Evolutionary conservation across 2,329 filamentous ascomycete genomes (phyloP), one percentile per base, ranked within the genome.

Genomic region (Phoma sp.): DNA sequence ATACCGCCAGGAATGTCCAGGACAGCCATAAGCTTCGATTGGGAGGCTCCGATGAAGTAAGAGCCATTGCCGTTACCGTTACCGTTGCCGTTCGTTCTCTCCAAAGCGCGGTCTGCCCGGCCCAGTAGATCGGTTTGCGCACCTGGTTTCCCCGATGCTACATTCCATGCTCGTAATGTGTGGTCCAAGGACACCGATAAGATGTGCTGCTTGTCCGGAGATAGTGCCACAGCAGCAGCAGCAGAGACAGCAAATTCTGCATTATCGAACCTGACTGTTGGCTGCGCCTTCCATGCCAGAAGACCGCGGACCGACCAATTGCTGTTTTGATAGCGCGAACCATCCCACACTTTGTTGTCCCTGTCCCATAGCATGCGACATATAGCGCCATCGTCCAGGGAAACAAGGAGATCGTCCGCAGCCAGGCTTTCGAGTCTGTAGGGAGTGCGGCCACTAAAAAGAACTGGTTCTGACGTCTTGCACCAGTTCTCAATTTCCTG

Each of bases 181-280:
- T 99, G 93, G 65, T 99, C 93, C 56, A 99, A 80, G 60, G 90
- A 95, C 43, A 96, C 86, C 0, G 93, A 93, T 66, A 96, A 91
- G 9, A 88, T 77, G 64, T 72, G 85, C 75, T 61, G 85, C 17
- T 70, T 71, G 53, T 81, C 79, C 4, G 78, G 78, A 35, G 80
- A 81, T 31, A 77, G 55, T 1, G 71, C 73, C 35, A 82, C 83
- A 4, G 89, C 87, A 0, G 86, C 87, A 3, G 88, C 87, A 2
- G 89, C 83, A 53, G 85, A 87, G 57, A 85, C 57, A 13, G 73
- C 64, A 21, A 77, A 78, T 59, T 92, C 88, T 74, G 91, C 82
- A 57, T 86, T 86, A 55, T 85, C 85, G 67, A 88, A 84, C 55
- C 82, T 82, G 61, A 91, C 80, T 0, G 84, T 88, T 55, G 85